Conservation (phyloP, 768 basidiomycete genomes). For the Tricholomella constricta region DNA sequence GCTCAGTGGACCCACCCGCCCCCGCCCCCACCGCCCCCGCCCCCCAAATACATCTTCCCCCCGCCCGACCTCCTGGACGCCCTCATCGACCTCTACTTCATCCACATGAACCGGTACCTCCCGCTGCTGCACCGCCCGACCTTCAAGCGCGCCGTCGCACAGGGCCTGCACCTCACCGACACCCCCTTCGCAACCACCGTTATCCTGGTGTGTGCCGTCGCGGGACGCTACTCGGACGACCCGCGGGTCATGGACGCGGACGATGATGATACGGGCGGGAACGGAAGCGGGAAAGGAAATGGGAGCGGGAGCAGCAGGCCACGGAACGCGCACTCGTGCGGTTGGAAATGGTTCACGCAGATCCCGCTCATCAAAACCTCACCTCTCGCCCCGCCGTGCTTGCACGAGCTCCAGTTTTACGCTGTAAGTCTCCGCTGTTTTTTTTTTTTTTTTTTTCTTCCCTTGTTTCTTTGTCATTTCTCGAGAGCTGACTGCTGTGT, state of each 20-base stretch:
- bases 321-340: constrained; percentile 45
- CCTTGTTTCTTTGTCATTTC: neutral
- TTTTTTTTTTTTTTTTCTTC: neutral
- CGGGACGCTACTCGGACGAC: constrained; percentile 59
- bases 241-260: constrained; percentile 47
- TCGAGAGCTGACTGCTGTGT: no score
- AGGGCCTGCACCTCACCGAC: constrained; percentile 53
- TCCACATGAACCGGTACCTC: constrained; percentile 49
- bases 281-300: neutral
- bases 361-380: constrained; percentile 63
- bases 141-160: constrained; percentile 53
- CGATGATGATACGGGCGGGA: neutral
- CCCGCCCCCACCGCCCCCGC: constrained; percentile 10
- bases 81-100: constrained; percentile 71
- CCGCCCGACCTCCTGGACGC: constrained; percentile 47
- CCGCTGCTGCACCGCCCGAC: constrained; percentile 76
- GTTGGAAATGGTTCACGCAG: constrained; percentile 70
- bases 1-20: constrained; percentile 24
- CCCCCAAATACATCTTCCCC: constrained; percentile 44
- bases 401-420: constrained; percentile 78
- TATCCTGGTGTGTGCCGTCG: constrained; percentile 73
- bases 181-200: constrained; percentile 57
- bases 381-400: constrained; percentile 55
- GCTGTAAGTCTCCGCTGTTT: constrained; percentile 43
- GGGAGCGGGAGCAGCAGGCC: no score